phyloP scores from a whole-genome alignment of 805 yeast genomes.

The Ogataea ramenticola region DNA sequence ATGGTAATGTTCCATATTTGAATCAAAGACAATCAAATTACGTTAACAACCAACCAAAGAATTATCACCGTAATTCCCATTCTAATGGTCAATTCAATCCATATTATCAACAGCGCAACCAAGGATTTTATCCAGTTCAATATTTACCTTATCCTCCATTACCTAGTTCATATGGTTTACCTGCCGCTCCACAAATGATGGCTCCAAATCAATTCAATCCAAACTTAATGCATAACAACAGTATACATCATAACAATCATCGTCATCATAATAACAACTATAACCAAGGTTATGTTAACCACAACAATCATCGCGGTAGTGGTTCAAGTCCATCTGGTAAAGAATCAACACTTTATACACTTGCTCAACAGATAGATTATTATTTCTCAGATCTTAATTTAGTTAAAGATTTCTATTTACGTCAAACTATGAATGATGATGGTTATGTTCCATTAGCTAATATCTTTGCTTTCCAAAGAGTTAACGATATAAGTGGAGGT shows the following conservation, averaged over 20 bases:
- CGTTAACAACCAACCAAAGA: neutral
- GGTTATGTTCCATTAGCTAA: slow-evolving; percentile 65
- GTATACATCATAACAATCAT: slow-evolving; percentile 13
- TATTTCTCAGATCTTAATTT: slow-evolving; percentile 86
- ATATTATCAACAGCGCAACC: neutral
- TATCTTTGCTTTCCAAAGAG: slow-evolving; percentile 68
- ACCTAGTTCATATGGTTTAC: neutral
- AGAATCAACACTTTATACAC: neutral
- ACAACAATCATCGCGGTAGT: neutral
- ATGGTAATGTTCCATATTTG: neutral
- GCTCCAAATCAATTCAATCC: slow-evolving; percentile 5
- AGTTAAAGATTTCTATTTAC: slow-evolving; percentile 73
- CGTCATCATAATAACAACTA: slow-evolving; percentile 3
- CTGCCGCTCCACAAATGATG: neutral
- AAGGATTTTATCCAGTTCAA: neutral
- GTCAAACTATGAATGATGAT: slow-evolving; percentile 69
- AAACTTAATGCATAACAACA: slow-evolving; percentile 10
- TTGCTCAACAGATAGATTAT: slow-evolving; percentile 69
- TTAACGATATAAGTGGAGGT: slow-evolving; percentile 57
- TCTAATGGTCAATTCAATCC: neutral
- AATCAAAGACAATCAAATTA: slow-evolving; percentile 4
- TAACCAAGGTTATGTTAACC: neutral
- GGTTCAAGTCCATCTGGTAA: neutral
- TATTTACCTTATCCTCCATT: slow-evolving; percentile 1
- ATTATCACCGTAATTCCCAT: slow-evolving; percentile 6